Evolutionary conservation across 306 rosid species (phyloP), one percentile per base, ranked within the genome.

Genomic region (Begonia loranthoides): DNA sequence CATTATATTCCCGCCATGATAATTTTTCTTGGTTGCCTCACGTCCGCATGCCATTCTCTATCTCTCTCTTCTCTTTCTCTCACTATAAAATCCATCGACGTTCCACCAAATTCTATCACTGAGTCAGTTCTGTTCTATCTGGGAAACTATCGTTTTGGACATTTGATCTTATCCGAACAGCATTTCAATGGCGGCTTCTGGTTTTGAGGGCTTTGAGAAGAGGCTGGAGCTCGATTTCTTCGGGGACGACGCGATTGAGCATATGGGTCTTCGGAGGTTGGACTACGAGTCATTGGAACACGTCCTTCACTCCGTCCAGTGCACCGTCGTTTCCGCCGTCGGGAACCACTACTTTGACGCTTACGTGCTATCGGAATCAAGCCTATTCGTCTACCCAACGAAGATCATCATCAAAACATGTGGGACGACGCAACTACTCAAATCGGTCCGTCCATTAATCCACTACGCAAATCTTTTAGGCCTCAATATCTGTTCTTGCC

Each of bases 401-500:
- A 90, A 86, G 71, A 80, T 86, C 78, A 80, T 90, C 66, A 82
- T 90, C 80, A 90, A 90, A 63, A 90, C 99, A 0, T 90, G 99
- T 49, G 99, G 99, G 50, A 90, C 99, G 54, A 90, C 99, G n/a
- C 94, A 90, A 61, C 99, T 90, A 17, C 94, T 90, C 61, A 90
- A 90, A 67, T 82, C 94, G 17, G 69, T 86, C 67, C 51, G 58
- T 19, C 99, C 95, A 9, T 72, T 90, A 53, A 70, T 90, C 66
- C 73, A 64, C 69, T 76, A 59, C 41, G 85, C 95, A 0, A 67
- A 46, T 17, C 76, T 44, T 40, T 57, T 82, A 5, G 74, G 74
- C 45, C 73, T 85, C 53, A 54, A 65, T 0, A 87, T 82, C 48
- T 55, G 61, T 44, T 82, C 83, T 16, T 72, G 85, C 41, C 76